Base-by-base conservation (phyloP, 2,329 filamentous ascomycete genomes). In the Rasamsonia emersonii region DNA sequence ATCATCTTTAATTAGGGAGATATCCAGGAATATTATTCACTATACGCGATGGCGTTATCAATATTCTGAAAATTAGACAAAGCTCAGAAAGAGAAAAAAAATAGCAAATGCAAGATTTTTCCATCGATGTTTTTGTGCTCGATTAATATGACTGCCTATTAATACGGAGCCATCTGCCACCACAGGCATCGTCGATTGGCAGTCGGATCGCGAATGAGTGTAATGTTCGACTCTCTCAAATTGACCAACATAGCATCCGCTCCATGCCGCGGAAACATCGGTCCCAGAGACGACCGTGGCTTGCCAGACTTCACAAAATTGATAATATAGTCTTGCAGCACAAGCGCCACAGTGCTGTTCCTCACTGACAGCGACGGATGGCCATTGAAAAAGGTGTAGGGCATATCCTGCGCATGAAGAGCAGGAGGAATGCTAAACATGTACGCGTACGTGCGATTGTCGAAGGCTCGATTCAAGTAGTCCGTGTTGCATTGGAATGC, bases 351-450 rank as follows among this genome's bases (percentile, higher is more conserved):
- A 5, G 50, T 49, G 9, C 36, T 43, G 21, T 56, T 52, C 9
- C 24, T 11, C n/a, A 23, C 8, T 23, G 20, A 23, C 8, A 8
- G 8, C 8, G 8, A 23, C n/a, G 20, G 20, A n/a, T n/a, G n/a
- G 20, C 20, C 20, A 14, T 61, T 58, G 46, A 62, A 75, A 51
- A 67, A 75, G 1, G 69, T 73, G 41, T 70, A 74, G 0, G 57
- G 32, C 3, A 72, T 39, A 40, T 77, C 73, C 23, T 60, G 47
- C 9, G 67, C 70, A 44, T 76, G 73, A 9, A 73, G 46, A 3
- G 60, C 71, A 0, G 72, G 71, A 0, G 65, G 62, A 1, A 75
- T 56, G 24, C 59, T 61, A 46, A 75, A 76, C 29, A 66, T 50
- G 45, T 75, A 76, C 0, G 62, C 57, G 46, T 69, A 71, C 0